phyloP scores from a whole-genome alignment of 495 filamentous ascomycete genomes.

The Penicillium longicatenatum region DNA sequence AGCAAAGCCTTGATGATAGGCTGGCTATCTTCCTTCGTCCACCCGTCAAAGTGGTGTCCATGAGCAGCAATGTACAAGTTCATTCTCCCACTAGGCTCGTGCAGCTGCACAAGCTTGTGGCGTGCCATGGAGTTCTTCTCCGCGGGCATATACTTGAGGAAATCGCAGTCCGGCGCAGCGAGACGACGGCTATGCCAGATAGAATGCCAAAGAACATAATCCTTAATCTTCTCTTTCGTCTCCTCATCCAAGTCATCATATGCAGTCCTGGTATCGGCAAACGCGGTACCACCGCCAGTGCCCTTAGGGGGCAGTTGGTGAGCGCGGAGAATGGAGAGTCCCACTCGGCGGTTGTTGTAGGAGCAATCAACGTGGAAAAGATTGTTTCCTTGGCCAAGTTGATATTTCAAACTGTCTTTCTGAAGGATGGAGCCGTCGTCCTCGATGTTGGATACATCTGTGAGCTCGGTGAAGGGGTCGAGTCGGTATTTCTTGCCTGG shows the following conservation, averaged over 20 bases:
- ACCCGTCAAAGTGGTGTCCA: conserved; percentile 1
- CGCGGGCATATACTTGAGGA: background rate
- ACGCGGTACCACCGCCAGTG: background rate
- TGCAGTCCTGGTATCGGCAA: conserved; percentile 1
- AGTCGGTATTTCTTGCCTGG: conserved; percentile 1
- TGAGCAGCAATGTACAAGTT: conserved; percentile 5
- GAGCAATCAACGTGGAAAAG: conserved; percentile 3
- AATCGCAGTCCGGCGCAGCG: background rate
- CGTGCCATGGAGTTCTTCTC: background rate
- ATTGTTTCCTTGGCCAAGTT: background rate
- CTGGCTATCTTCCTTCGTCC: background rate
- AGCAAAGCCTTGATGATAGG: conserved; percentile 2
- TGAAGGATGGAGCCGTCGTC: background rate
- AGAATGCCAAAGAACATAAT: conserved; percentile 3
- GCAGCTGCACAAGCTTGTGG: conserved; percentile 1
- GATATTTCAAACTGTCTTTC: background rate
- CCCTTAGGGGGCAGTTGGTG: background rate
- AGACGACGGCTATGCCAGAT: conserved; percentile 4
- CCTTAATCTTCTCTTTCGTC: conserved; percentile 1
- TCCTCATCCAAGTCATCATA: background rate
- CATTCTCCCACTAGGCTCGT: background rate
- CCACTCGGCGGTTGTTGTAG: background rate
- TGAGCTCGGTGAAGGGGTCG: background rate
- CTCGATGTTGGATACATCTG: background rate
- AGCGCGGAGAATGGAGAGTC: background rate